These are phyloP conservation scores for Cytospora schulzeri DNA, from an alignment of 2,329 filamentous ascomycete genomes.

Conservation along the genomic window DNA sequence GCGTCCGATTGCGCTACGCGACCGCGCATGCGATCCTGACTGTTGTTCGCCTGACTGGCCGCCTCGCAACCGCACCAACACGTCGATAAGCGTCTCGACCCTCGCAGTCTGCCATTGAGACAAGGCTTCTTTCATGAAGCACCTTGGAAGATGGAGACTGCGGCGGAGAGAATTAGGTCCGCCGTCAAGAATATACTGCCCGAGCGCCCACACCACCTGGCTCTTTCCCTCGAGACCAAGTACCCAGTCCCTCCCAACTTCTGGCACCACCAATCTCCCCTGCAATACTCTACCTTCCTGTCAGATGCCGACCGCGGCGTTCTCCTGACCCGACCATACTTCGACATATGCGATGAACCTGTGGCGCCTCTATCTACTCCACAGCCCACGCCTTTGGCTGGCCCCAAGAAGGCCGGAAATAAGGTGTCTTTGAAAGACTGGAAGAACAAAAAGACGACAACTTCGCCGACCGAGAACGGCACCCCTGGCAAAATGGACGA, in stretches of 20 bases:
- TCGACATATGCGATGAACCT: constrained; percentile 58
- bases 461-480: constrained; percentile 40
- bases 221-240: constrained; percentile 50
- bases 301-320: constrained; percentile 61
- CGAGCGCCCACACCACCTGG: constrained; percentile 55
- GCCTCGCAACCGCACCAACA: background rate
- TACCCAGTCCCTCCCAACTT: constrained; percentile 47
- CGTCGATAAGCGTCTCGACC: background rate
- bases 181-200: constrained; percentile 56
- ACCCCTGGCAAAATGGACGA: constrained; percentile 29
- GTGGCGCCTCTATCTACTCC: constrained; percentile 33
- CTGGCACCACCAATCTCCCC: constrained; percentile 47
- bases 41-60: background rate
- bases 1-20: constrained; percentile 19
- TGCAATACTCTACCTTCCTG: constrained; percentile 61
- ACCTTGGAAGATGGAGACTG: constrained; percentile 57
- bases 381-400: constrained; percentile 32
- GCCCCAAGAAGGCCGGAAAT: constrained; percentile 41
- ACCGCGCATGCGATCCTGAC: constrained; percentile 12
- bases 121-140: constrained; percentile 28
- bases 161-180: constrained; percentile 57
- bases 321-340: constrained; percentile 58
- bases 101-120: constrained; percentile 22
- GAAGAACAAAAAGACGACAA: constrained; percentile 52
- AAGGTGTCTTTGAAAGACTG: constrained; percentile 62